Base-by-base conservation (phyloP, 2,329 filamentous ascomycete species). In the Dendrostoma leiphaemia region DNA sequence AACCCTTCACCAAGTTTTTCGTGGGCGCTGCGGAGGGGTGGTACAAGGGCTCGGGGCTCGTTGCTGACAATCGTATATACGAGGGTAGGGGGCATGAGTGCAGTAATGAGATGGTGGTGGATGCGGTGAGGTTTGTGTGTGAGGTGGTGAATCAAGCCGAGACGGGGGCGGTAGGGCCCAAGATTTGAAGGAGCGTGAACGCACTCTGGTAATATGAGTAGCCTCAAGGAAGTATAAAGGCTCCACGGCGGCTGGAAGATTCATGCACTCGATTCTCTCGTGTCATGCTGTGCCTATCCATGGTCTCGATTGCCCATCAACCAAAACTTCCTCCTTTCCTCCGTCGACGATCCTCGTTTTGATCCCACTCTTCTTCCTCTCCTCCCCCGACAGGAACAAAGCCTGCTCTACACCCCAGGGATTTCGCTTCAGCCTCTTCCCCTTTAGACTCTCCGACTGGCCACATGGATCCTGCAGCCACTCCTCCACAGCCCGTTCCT, bases 31-130 rank as follows among this genome's bases (percentile, higher is more conserved):
- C 69, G 3, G 67, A 64, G 2, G 67, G 69, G 6, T 86, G 76
- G 79, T 86, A 75, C 56, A 72, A 75, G 3, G 80, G 85, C 17
- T 75, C 81, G 0, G 70, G 71, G 0, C 70, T 89, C 2, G 72
- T 73, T 32, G 66, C 92, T 5, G 80, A 85, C 48, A 84, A 91
- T 65, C 78, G 81, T 29, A 72, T 91, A 0, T 92, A 90, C 62
- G 76, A 83, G 1, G 85, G 81, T 0, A 76, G 85, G 1, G 86
- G 87, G 0, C 90, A 94, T 67, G 74, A 77, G n/a, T 91, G 90
- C 62, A 85, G 80, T 9, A 67, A 74, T 1, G 77, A 70, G 6
- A 93, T 94, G 90, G 76, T 84, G 26, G 70, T 72, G 58, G 86
- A 88, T 64, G 80, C 88, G 4, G 76, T 87, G 10, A 69, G 70